Percentiles rank a stretch among this genome's conserved stretches.
Conservation (phyloP, 2,329 filamentous ascomycete species). For the Penicillium decumbens region DNA sequence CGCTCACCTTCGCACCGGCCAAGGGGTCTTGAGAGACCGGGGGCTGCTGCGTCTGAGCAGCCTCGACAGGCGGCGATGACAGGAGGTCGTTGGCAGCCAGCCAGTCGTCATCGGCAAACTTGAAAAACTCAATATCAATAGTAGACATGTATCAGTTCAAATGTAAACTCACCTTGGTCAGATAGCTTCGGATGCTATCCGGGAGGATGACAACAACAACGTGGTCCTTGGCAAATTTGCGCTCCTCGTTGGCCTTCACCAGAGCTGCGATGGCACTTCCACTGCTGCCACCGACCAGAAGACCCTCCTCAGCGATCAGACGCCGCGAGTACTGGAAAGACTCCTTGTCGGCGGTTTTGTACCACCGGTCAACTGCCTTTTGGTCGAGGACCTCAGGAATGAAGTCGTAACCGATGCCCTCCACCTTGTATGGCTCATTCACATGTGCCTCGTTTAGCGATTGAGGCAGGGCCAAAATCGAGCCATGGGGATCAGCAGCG, state of each 20-base stretch:
- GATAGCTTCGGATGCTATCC: slow-evolving; percentile 94
- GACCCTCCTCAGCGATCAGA: slow-evolving; percentile 87
- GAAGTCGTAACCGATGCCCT: slow-evolving; percentile 98
- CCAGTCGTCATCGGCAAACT: slow-evolving; percentile 98
- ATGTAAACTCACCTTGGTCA: slow-evolving; percentile 63
- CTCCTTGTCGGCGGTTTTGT: slow-evolving; percentile 92
- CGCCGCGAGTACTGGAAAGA: slow-evolving; percentile 87
- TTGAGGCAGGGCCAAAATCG: slow-evolving; percentile 79
- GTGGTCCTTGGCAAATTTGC: slow-evolving; percentile 74
- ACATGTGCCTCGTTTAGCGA: slow-evolving; percentile 71
- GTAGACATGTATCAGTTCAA: not conserved
- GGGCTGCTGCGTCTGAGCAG: slow-evolving; percentile 26
- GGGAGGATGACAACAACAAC: slow-evolving; percentile 86
- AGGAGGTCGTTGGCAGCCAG: slow-evolving; percentile 92
- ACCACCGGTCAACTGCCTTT: slow-evolving; percentile 81
- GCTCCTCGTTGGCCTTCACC: slow-evolving; percentile 70
- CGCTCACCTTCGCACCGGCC: slow-evolving; percentile 69
- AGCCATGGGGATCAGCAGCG: slow-evolving; percentile 87
- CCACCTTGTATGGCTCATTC: slow-evolving; percentile 91
- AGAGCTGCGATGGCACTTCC: slow-evolving; percentile 85
- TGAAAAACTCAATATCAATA: slow-evolving; percentile 12
- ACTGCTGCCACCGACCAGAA: slow-evolving; percentile 88
- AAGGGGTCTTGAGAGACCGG: slow-evolving; percentile 62
- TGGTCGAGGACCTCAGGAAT: slow-evolving; percentile 89
- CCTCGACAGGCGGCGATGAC: slow-evolving; percentile 52